Percentiles rank a stretch among this genome's conserved stretches.
Conservation (phyloP, 495 filamentous ascomycete genomes). For the Annulohypoxylon nitens region DNA sequence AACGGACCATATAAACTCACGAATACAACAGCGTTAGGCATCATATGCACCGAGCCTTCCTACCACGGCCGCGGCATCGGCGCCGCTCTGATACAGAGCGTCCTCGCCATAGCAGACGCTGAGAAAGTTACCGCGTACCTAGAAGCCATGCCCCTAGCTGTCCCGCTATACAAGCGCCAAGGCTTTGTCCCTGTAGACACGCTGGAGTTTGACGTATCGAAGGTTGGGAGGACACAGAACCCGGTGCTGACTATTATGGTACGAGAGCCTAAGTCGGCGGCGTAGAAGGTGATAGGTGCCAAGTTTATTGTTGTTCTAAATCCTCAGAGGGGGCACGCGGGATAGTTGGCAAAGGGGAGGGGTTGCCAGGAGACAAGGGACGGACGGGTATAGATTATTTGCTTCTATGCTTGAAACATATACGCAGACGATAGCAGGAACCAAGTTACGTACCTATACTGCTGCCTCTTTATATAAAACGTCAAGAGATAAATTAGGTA, state of each 20-base stretch:
- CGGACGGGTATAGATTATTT: neutral
- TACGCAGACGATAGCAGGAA: neutral
- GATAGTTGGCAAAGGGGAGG: neutral
- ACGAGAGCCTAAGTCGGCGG: constrained; percentile 29
- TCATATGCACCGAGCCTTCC: constrained; percentile 58
- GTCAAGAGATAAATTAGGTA: neutral
- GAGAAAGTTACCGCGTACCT: constrained; percentile 58
- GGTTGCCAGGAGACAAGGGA: too few species aligned
- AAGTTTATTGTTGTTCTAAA: neutral
- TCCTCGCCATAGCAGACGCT: constrained; percentile 53
- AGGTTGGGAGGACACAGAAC: constrained; percentile 22
- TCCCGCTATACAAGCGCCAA: constrained; percentile 56
- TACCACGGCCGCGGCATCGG: constrained; percentile 60
- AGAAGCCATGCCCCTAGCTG: constrained; percentile 58
- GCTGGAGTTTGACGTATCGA: constrained; percentile 35
- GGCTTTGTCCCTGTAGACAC: constrained; percentile 55
- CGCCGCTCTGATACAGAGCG: constrained; percentile 51
- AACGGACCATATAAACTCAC: neutral
- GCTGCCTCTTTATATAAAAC: neutral
- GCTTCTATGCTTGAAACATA: neutral
- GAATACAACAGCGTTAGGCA: constrained; percentile 50
- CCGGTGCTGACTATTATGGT: constrained; percentile 41
- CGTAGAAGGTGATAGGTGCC: neutral
- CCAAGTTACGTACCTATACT: neutral
- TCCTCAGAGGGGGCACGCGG: neutral